Evolutionary conservation across 345 rosid species (phyloP).

Genomic region (Eucalyptus fibrosa): DNA sequence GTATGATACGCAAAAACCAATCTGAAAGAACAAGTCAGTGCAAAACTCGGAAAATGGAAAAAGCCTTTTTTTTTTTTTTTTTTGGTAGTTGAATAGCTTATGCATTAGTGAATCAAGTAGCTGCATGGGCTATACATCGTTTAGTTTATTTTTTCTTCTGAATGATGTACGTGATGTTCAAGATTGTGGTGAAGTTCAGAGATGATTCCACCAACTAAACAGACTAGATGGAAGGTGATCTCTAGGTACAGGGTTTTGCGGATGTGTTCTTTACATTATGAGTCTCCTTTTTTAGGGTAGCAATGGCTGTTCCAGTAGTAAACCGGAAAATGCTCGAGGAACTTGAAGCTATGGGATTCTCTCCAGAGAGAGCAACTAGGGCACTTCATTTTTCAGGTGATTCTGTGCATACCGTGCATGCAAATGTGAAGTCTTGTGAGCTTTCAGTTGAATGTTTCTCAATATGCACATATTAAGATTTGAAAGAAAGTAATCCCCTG

Average conservation of each 20-base stretch:
- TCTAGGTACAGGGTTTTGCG: not conserved
- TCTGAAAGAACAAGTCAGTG: not conserved
- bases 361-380: slow-evolving; percentile 35
- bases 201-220: not conserved
- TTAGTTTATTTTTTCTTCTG: not conserved
- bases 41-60: not conserved
- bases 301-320: slow-evolving; percentile 33
- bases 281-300: not conserved
- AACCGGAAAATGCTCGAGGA: slow-evolving; percentile 36
- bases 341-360: slow-evolving; percentile 67
- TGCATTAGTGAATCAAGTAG: not conserved
- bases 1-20: not conserved
- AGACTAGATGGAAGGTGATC: not conserved
- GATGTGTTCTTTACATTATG: not conserved
- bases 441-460: not conserved
- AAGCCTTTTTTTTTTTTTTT: not conserved
- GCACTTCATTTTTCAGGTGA: slow-evolving; percentile 68
- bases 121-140: not conserved
- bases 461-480: not conserved
- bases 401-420: not conserved
- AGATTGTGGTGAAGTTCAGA: not conserved
- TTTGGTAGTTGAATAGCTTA: too few relatives aligned
- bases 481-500: not conserved
- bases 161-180: not conserved
- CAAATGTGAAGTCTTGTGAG: not conserved